Evolutionary conservation across 2,329 filamentous ascomycete species (phyloP), one percentile per base, ranked within the genome.

Genomic region (Cladosporium sphaerospermum): DNA sequence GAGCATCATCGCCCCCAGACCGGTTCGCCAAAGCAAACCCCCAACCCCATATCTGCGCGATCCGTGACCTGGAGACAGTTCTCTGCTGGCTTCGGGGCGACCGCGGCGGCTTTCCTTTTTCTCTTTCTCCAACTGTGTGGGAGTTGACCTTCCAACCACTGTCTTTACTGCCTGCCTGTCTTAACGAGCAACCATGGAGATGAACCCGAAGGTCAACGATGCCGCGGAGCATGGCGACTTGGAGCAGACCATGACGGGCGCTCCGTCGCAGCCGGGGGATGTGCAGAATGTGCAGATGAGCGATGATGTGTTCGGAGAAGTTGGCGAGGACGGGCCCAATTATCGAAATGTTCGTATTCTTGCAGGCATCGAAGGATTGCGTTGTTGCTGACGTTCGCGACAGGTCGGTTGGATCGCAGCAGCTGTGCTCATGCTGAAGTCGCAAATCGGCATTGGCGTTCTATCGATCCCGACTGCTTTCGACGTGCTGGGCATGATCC

Each of bases 401-500:
- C 68, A 70, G 48, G 66, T 73, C 39, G 70, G 71, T 44, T 75
- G 70, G 71, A 47, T 71, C 0, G 73, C 70, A 37, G 73, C 73
- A 7, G 59, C 64, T 0, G 71, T 64, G n/a, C 61, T 74, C 10
- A 75, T 74, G 71, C 67, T 72, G 60, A 75, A 75, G 56, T 71
- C 67, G 3, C 70, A 73, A 52, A 69, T 75, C 16, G 72, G 72
- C 5, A 66, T 69, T 18, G 67, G 66, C 50, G 73, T 77, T 10
- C 67, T 77, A 7, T 74, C 74, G 0, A 74, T 78, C 14, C 75
- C 75, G 1, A 54, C 59, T 4, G 68, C 68, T 0, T 76, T 77
- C 54, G 64, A 77, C 45, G 59, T 62, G 2, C 65, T 78, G 6
- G 75, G 75, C 1, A 59, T 77, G 7, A 63, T 77, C 10, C 75